These are phyloP conservation scores for Hanseniaspora lachancei DNA, from an alignment of 805 yeast genomes.

Conservation along the genomic window DNA sequence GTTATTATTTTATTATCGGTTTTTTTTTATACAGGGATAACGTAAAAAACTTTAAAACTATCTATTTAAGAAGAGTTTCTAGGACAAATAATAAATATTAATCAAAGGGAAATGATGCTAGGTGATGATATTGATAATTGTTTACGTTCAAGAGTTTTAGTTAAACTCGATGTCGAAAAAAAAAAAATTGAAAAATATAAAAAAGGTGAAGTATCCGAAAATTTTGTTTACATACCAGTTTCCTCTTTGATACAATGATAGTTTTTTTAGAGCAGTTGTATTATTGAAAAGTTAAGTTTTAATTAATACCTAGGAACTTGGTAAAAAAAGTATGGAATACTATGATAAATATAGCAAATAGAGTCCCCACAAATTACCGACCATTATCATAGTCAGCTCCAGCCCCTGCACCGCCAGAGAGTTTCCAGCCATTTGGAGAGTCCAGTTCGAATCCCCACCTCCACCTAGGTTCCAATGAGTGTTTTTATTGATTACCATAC, in stretches of 20 bases:
- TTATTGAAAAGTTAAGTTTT: background rate
- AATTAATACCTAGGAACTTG: background rate
- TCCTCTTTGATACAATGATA: background rate
- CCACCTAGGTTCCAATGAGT: conserved; percentile 9
- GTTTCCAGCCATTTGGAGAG: conserved; percentile 5
- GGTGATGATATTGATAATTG: background rate
- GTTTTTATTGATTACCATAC: background rate
- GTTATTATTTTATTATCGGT: background rate
- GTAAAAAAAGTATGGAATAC: background rate
- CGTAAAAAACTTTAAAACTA: no score
- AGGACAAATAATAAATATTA: no score
- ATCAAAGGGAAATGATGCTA: no score
- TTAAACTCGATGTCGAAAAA: background rate
- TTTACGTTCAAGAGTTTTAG: background rate
- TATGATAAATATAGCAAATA: background rate
- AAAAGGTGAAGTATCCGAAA: background rate
- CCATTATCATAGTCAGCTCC: background rate
- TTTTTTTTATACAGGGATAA: no score
- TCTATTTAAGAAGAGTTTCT: no score
- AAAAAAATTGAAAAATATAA: background rate
- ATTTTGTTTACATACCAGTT: background rate
- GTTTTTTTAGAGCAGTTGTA: no score
- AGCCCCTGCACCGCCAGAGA: conserved; percentile 10
- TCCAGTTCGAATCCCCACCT: conserved; percentile 11
- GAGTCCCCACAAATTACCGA: background rate